These are phyloP conservation scores for Suillus bovinus DNA, from an alignment of 768 basidiomycete species.

Conservation along the genomic window DNA sequence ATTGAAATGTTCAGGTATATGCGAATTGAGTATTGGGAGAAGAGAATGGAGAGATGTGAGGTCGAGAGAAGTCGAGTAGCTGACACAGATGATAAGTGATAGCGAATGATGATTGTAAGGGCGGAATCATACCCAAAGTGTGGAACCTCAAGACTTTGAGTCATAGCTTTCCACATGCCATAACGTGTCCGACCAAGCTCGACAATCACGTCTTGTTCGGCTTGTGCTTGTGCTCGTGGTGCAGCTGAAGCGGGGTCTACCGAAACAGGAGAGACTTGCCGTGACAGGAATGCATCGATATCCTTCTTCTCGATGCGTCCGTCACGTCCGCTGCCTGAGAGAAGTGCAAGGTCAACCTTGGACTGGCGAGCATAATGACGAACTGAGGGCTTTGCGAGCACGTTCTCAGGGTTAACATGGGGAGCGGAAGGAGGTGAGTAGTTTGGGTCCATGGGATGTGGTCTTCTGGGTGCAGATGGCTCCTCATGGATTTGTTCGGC, in stretches of 20 bases:
- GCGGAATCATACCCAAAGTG: slow-evolving; percentile 65
- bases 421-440: slow-evolving; percentile 24
- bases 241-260: background rate
- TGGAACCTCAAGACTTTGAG: slow-evolving; percentile 82
- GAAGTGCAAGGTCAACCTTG: slow-evolving; percentile 60
- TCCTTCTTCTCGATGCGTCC: slow-evolving; percentile 78
- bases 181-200: slow-evolving; percentile 76
- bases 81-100: slow-evolving; percentile 23
- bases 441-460: slow-evolving; percentile 69
- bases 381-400: slow-evolving; percentile 76
- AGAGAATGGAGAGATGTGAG: slow-evolving; percentile 66
- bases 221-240: slow-evolving; percentile 5
- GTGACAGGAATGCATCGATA: slow-evolving; percentile 58
- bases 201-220: slow-evolving; percentile 53
- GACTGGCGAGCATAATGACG: slow-evolving; percentile 73
- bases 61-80: slow-evolving; percentile 76
- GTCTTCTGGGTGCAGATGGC: slow-evolving; percentile 23
- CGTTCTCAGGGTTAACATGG: slow-evolving; percentile 28
- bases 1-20: slow-evolving; percentile 63
- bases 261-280: background rate
- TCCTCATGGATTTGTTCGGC: background rate
- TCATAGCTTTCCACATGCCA: slow-evolving; percentile 92
- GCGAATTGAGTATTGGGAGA: slow-evolving; percentile 61
- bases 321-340: slow-evolving; percentile 69
- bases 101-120: background rate